These are phyloP conservation scores for Cystobasidium tubakii DNA, from an alignment of 768 basidiomycete species.

Conservation along the genomic window DNA sequence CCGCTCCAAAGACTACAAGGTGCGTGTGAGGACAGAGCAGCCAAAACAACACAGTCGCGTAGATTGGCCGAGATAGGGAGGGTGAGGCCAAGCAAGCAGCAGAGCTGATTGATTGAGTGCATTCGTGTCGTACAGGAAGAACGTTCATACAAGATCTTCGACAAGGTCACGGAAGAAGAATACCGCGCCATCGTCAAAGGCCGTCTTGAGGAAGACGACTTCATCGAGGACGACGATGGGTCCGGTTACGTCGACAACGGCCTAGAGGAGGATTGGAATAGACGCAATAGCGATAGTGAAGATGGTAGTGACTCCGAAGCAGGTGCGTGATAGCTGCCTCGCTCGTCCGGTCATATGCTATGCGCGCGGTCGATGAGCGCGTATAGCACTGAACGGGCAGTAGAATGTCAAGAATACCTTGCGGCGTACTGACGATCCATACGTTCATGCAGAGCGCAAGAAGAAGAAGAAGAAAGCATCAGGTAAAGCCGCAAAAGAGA, in stretches of 20 bases:
- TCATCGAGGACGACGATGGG: slow-evolving; percentile 90
- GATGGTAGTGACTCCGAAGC: slow-evolving; percentile 20
- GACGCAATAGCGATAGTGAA: slow-evolving; percentile 58
- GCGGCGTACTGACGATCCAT: not conserved
- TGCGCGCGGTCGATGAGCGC: slow-evolving; percentile 26
- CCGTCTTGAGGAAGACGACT: slow-evolving; percentile 79
- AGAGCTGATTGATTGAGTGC: not conserved
- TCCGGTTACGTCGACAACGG: slow-evolving; percentile 90
- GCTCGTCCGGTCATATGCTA: not conserved
- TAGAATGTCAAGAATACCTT: too few species aligned
- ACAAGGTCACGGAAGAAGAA: slow-evolving; percentile 77
- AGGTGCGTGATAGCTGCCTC: slow-evolving; percentile 36
- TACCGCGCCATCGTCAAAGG: slow-evolving; percentile 78
- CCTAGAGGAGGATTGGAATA: slow-evolving; percentile 62
- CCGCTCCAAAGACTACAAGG: slow-evolving; percentile 50
- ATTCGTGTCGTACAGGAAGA: not conserved
- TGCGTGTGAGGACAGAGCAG: slow-evolving; percentile 37
- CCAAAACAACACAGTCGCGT: slow-evolving; percentile 20
- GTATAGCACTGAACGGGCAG: not conserved
- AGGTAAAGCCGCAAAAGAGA: slow-evolving; percentile 44
- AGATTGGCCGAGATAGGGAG: slow-evolving; percentile 18
- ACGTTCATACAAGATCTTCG: slow-evolving; percentile 67
- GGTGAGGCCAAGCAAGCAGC: not conserved
- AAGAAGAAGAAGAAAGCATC: slow-evolving; percentile 49
- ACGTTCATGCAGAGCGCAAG: slow-evolving; percentile 43